These are phyloP conservation scores for Lotmaria passim DNA, from an alignment of 208 protist genomes.

Conservation along the genomic window DNA sequence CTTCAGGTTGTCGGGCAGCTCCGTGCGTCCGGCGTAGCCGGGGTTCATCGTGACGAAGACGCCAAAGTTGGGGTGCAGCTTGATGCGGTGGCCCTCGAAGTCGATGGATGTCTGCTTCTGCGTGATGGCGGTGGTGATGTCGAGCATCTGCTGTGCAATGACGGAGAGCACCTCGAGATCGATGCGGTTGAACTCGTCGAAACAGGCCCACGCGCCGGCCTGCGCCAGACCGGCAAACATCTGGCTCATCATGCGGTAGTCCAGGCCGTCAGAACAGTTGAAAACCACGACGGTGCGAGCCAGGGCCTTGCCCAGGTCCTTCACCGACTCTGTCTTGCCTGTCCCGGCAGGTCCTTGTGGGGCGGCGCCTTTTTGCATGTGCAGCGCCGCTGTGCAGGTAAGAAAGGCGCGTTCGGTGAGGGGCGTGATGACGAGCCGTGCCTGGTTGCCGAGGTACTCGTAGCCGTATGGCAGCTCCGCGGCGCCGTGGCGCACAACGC, in stretches of 20 bases:
- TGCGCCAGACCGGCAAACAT: slow-evolving; percentile 96
- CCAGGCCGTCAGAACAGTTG: slow-evolving; percentile 96
- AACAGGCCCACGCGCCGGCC: slow-evolving; percentile 97
- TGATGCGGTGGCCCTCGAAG: slow-evolving; percentile 94
- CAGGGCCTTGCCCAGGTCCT: slow-evolving; percentile 93
- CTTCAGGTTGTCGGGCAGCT: slow-evolving; percentile 98
- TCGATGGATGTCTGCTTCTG: slow-evolving; percentile 73
- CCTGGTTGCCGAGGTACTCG: slow-evolving; percentile 95
- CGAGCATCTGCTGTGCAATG: slow-evolving; percentile 96
- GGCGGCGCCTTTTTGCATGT: slow-evolving; percentile 92
- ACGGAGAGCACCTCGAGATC: slow-evolving; percentile 98
- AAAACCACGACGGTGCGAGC: slow-evolving; percentile 94
- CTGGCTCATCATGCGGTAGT: slow-evolving; percentile 95
- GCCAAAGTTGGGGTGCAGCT: slow-evolving; percentile 92
- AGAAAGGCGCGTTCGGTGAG: slow-evolving; percentile 95
- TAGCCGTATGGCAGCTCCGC: slow-evolving; percentile 92
- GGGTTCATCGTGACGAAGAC: slow-evolving; percentile 99
- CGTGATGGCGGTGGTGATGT: slow-evolving; percentile 92
- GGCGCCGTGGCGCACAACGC: slow-evolving; percentile 84
- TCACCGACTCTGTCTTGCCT: slow-evolving; percentile 97
- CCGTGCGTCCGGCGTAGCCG: slow-evolving; percentile 96
- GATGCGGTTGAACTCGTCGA: slow-evolving; percentile 99
- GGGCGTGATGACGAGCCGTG: slow-evolving; percentile 96
- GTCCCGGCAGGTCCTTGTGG: slow-evolving; percentile 96
- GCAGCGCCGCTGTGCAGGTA: slow-evolving; percentile 92